A percentile compares a stretch with the other conserved stretches of the same genome.
phyloP scores from a whole-genome alignment of 768 basidiomycete species.

The Mycena rosella region DNA sequence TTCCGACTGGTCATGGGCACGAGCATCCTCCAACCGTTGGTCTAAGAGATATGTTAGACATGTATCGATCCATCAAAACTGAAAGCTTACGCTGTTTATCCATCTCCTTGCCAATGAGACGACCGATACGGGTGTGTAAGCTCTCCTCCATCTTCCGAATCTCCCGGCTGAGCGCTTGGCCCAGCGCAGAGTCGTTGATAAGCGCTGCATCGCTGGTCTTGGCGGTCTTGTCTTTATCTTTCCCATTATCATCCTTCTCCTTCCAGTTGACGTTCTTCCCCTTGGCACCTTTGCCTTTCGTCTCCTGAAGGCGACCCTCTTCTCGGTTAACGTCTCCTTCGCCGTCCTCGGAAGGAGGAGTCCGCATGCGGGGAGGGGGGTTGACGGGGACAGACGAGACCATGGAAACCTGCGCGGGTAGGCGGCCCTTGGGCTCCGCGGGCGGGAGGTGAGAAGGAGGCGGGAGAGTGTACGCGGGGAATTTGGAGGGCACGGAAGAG shows the following conservation, averaged over 20 bases:
- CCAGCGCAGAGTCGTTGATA: conserved; percentile 67
- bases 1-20: conserved; percentile 80
- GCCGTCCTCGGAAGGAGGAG: conserved; percentile 81
- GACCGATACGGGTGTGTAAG: conserved; percentile 80
- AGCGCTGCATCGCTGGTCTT: conserved; percentile 50
- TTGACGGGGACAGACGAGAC: conserved; percentile 36
- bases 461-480: conserved; percentile 63
- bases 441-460: conserved; percentile 40
- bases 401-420: conserved; percentile 45
- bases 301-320: conserved; percentile 73
- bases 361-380: conserved; percentile 64
- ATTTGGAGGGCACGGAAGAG: conserved; percentile 66
- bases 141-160: conserved; percentile 88
- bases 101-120: conserved; percentile 87
- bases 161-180: conserved; percentile 76
- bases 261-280: conserved; percentile 67
- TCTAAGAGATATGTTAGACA: conserved; percentile 57
- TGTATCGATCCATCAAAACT: conserved; percentile 6
- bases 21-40: conserved; percentile 86
- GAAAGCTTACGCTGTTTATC: conserved; percentile 84
- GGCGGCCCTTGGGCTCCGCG: conserved; percentile 34
- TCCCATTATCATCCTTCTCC: conserved; percentile 53
- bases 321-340: conserved; percentile 72
- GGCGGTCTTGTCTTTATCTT: conserved; percentile 54
- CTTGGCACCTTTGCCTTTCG: conserved; percentile 56